Percentiles rank a stretch among this genome's conserved stretches.
These are phyloP conservation scores for Penicillium ucsense DNA, from an alignment of 495 filamentous ascomycete species.

Conservation along the genomic window DNA sequence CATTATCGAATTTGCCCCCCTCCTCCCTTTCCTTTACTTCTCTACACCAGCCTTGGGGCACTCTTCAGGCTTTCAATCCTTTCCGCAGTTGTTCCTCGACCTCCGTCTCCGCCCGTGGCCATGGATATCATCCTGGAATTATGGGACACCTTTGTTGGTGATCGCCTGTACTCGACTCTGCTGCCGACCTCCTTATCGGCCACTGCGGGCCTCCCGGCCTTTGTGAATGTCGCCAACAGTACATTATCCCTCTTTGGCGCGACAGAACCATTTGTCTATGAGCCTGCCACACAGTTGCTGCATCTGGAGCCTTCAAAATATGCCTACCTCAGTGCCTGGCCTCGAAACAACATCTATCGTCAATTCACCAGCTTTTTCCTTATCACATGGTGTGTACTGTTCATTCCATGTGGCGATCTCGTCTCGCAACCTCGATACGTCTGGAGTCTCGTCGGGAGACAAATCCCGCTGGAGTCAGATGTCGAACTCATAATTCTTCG, in stretches of 20 bases:
- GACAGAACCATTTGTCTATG: constrained; percentile 47
- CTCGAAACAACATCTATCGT: constrained; percentile 69
- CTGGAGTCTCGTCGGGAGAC: too few relatives aligned
- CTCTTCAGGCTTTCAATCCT: too few relatives aligned
- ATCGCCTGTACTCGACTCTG: constrained; percentile 64
- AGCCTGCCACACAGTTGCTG: constrained; percentile 64
- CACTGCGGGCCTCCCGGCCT: constrained; percentile 32
- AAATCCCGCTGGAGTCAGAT: too few relatives aligned
- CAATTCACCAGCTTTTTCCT: constrained; percentile 68
- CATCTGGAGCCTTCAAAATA: constrained; percentile 61
- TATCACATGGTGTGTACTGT: constrained; percentile 65
- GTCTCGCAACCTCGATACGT: neutral
- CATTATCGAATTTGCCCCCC: neutral
- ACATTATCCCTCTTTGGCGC: constrained; percentile 33
- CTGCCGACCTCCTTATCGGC: constrained; percentile 53
- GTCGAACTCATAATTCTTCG: too few relatives aligned
- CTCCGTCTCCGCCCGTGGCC: neutral
- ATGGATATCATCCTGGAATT: constrained; percentile 93
- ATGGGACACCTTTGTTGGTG: constrained; percentile 74
- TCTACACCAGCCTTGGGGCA: neutral
- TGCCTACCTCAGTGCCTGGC: constrained; percentile 74
- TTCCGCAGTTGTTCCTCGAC: too few relatives aligned
- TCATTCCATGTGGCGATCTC: neutral
- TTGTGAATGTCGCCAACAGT: constrained; percentile 31
- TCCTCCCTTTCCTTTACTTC: constrained; percentile 3